Conservation (phyloP, 148 eudicot species). For the Rhododendron kiyosumense region DNA sequence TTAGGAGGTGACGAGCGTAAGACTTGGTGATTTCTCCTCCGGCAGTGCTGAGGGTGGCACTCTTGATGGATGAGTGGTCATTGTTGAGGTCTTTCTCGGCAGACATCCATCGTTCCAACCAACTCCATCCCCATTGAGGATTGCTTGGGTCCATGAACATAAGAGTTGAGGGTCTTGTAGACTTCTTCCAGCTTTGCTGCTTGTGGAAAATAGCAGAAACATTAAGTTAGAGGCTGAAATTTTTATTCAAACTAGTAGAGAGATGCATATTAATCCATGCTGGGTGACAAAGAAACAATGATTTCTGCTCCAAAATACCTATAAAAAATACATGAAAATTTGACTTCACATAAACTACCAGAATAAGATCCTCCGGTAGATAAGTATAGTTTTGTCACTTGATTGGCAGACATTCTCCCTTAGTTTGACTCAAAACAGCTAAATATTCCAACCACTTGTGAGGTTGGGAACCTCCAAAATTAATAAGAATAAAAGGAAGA, state of each 20-base stretch:
- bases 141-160: slow-evolving; percentile 73
- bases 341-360: not conserved
- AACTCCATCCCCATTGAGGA: slow-evolving; percentile 98
- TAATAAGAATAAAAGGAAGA: not conserved
- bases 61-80: slow-evolving; percentile 25
- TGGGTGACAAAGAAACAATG: not conserved
- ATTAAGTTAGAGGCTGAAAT: not conserved
- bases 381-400: not conserved
- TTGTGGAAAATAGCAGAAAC: slow-evolving; percentile 8
- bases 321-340: not conserved
- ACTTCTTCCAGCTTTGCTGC: slow-evolving; percentile 89
- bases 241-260: not conserved
- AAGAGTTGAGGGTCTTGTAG: slow-evolving; percentile 49
- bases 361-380: not conserved
- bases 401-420: not conserved
- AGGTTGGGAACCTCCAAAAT: not conserved
- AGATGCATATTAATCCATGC: not conserved
- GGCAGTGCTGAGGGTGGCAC: slow-evolving; percentile 14
- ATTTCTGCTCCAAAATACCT: not conserved
- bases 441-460: not conserved
- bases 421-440: not conserved
- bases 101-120: slow-evolving; percentile 89
- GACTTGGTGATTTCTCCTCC: slow-evolving; percentile 45
- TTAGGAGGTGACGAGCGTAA: slow-evolving; percentile 52
- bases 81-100: slow-evolving; percentile 39